Evolutionary conservation across 225 moss, liverwort and hornwort species (phyloP), one percentile per base, ranked within the genome.

Genomic region (Polytrichum commune): DNA sequence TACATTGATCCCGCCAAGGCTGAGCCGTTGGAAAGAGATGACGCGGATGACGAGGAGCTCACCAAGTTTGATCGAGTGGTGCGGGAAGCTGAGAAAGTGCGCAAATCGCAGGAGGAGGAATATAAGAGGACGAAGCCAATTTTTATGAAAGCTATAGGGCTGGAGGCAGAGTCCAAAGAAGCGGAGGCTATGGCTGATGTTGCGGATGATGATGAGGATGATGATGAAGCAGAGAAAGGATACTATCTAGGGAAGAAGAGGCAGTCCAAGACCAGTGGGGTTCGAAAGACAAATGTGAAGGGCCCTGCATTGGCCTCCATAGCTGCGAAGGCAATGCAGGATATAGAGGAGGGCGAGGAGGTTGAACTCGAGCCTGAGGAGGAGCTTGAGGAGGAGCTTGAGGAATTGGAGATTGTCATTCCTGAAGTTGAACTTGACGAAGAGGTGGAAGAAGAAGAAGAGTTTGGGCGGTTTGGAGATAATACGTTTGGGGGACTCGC

Each of bases 1-100:
- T 91, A 82, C 79, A 98, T 94, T 69, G 91, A 98, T 74, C 97
- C 97, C 4, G 92, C 97, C 1, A 88, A 86, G 24, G 76, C 81
- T 67, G 97, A 98, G 65, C 97, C 97, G 1, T 61, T 85, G 64
- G 97, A 98, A 65, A 88, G 82, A 33, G 70, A 88, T 53, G 90
- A 90, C 54, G 63, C 74, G 18, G 90, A 87, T 1, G 91, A 87
- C 5, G 94, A 89, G 63, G 76, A 83, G 63, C 66, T 98, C 69
- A 75, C 94, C 13, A 91, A 94, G 70, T 98, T 94, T 33, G 92
- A 98, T 65, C 83, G 81, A 65, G 94, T 98, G n/a, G 77, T 81
- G 32, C 70, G 84, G 18, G 97, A 98, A 55, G 88, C 94, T 2
- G 90, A 81, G 20, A 82, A 83, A 30, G 88, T 89, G 63, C 86